Evolutionary conservation across 495 filamentous ascomycete species (phyloP), one percentile per base, ranked within the genome.

Genomic region (Geoglossum glabrum): DNA sequence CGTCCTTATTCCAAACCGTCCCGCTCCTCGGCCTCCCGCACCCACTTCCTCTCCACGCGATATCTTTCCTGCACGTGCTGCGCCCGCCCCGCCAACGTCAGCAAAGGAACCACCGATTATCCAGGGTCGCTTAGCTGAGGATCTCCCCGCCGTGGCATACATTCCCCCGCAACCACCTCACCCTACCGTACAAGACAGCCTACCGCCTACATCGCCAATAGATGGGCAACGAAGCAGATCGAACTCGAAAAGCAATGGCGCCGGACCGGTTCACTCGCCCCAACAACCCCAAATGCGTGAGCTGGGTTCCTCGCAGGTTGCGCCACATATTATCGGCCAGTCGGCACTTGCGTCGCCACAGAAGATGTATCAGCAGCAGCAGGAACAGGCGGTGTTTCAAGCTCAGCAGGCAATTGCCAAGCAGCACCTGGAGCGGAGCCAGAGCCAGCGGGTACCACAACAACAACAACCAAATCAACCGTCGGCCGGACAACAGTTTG

Each of bases 321-420:
- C 49, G 25, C 49, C 49, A 30, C 49, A 52, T 52, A 27, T 52
- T 17, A 52, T 52, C 15, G 28, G 15, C 63, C 71, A 11, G 64
- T 57, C 59, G n/a, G n/a, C n/a, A 66, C 64, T 3, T 64, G 71
- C 54, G 62, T 67, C 13, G 70, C 71, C 31, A 71, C 77, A 3
- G 69, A 67, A n/a, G 74, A 75, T 54, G 28, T 90, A 90, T 65
- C 87, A 90, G 67, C 86, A 89, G 64, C 86, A 93, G 59, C 88
- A 93, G 66, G 82, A 88, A 62, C 80, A 85, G 43, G 80, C 83
- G 21, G 81, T 88, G 77, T 75, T 78, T 5, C 82, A 82, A 52
- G 81, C 84, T 2, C 87, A 84, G 61, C 75, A 90, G 65, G 76
- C 82, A n/a, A 70, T 77, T 51, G 70, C 72, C 31, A 71, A 69